These are phyloP conservation scores for Pleomassaria siparia DNA, from an alignment of 2,329 filamentous ascomycete genomes.

Conservation along the genomic window DNA sequence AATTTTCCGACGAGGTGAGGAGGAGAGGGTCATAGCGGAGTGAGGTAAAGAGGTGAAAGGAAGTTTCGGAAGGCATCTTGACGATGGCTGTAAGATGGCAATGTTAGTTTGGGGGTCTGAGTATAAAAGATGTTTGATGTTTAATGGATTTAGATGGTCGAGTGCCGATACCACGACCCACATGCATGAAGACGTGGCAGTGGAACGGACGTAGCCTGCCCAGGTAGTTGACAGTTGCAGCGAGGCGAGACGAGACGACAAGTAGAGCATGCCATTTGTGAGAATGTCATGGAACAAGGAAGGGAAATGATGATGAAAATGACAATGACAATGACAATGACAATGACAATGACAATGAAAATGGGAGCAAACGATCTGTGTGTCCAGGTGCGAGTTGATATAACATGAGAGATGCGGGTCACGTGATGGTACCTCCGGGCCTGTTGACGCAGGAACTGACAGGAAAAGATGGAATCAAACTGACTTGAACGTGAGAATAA, in stretches of 20 bases:
- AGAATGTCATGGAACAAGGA: neutral
- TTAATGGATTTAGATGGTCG: neutral
- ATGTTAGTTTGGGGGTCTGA: neutral
- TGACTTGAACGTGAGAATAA: neutral
- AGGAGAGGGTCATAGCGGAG: constrained; percentile 44
- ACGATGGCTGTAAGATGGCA: neutral
- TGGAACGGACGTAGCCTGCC: neutral
- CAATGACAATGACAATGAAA: no score
- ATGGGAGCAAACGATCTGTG: no score
- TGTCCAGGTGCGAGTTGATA: no score
- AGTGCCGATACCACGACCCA: neutral
- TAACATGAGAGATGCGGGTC: neutral
- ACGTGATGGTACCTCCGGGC: neutral
- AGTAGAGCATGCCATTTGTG: neutral
- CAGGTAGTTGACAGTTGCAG: neutral
- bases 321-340: neutral
- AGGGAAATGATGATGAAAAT: neutral
- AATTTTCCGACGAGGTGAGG: constrained; percentile 40
- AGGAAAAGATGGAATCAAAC: neutral
- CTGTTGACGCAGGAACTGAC: neutral
- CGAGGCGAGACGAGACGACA: neutral
- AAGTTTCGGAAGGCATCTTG: constrained; percentile 15
- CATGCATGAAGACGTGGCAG: constrained; percentile 9
- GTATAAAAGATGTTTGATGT: neutral
- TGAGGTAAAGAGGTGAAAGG: constrained; percentile 44